Base-by-base conservation (phyloP, 352 stramenopile species). In the Globisporangium takayamanum region DNA sequence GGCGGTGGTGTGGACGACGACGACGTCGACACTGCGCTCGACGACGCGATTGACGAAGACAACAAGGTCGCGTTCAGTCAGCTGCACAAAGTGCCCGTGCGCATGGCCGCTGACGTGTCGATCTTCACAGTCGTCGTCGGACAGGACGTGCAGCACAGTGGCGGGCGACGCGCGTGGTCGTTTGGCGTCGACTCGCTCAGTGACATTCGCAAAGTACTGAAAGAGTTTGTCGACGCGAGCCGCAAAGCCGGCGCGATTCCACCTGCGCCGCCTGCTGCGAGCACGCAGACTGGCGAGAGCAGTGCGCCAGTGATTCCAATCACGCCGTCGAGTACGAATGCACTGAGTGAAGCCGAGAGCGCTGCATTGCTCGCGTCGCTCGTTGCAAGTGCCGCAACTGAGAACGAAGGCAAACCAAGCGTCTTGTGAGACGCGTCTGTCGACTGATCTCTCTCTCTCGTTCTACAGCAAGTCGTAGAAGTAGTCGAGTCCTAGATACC, bases 11-110 rank as follows among this genome's bases (percentile, higher is more conserved):
- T 79, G 8, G 78, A 87, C 4, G 70, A 82, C 44, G 72, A 82
- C 15, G 77, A 89, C 4, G 46, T 77, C n/a, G 67, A 46, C 41
- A 14, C 81, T 20, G 60, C 62, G 5, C 59, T 48, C 1, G 60
- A 68, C 15, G 59, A 72, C 28, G 60, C 37, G 12, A 57, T 88
- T n/a, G 76, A 91, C 33, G 78, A 86, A 53, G 80, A 91, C 59
- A 89, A 91, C 63, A 89, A 88, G 54, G 80, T 91, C 20, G 71
- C 75, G 5, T 91, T 91, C 48, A 91, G 76, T 50, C 80, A 75
- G 2, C 69, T 91, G 50, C 80, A 91, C 42, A 89, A 89, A 41
- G 77, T 91, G 33, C 80, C 80, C 5, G 73, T 91, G 37, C 75
- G 74, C 33, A 67, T 91, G 50, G 75, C 80, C 5, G 76, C 87